Conservation (phyloP, 768 basidiomycete species). For the Hericium rajendrae region DNA sequence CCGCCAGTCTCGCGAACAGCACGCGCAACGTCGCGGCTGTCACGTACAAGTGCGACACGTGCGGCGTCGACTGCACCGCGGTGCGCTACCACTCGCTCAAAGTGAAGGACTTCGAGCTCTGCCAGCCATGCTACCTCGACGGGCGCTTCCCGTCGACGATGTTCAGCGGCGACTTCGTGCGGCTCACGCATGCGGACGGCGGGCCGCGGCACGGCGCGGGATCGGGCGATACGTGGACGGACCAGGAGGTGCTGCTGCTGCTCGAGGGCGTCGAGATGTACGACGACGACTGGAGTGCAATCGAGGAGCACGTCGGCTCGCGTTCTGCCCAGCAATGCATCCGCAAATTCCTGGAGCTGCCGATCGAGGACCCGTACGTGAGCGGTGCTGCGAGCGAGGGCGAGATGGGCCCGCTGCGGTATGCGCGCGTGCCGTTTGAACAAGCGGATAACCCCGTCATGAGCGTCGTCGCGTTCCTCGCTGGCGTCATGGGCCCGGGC, state of each 20-base stretch:
- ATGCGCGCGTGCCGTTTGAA: conserved; percentile 79
- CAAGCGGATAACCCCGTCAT: conserved; percentile 97
- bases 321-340: conserved; percentile 92
- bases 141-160: conserved; percentile 94
- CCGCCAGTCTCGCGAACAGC: conserved; percentile 50
- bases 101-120: conserved; percentile 85
- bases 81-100: conserved; percentile 90
- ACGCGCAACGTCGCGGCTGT: conserved; percentile 30
- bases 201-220: conserved; percentile 27
- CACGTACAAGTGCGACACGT: conserved; percentile 82
- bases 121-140: conserved; percentile 87
- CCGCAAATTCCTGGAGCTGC: conserved; percentile 87
- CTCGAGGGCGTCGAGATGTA: conserved; percentile 98
- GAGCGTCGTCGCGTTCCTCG: conserved; percentile 77
- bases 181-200: conserved; percentile 42
- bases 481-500: conserved; percentile 82
- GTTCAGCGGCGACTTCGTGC: conserved; percentile 97
- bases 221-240: conserved; percentile 65
- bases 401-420: conserved; percentile 66
- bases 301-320: conserved; percentile 90
- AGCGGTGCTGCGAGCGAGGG: conserved; percentile 44
- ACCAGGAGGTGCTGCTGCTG: conserved; percentile 80
- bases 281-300: conserved; percentile 91
- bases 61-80: conserved; percentile 85
- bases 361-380: conserved; percentile 93